Evolutionary conservation across 129 eudicot species (phyloP).

Genomic region (Lonicera japonica): DNA sequence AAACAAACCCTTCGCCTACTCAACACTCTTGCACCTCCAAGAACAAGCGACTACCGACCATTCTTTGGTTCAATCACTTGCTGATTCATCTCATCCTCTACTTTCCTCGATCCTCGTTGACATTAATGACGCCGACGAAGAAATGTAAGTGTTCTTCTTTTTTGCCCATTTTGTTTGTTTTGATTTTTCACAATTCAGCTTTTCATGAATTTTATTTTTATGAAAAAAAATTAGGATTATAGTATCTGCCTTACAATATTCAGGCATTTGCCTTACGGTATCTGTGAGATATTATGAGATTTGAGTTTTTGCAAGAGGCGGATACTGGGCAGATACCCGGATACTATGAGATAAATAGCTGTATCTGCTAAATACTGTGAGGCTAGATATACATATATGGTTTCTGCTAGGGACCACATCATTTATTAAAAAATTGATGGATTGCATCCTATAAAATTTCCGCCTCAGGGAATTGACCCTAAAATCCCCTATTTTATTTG

Average conservation of each 20-base stretch:
- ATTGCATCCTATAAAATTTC: too few relatives aligned
- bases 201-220: not conserved
- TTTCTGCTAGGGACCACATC: too few relatives aligned
- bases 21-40: conserved; percentile 54
- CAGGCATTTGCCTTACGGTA: too few relatives aligned
- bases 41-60: conserved; percentile 43
- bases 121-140: conserved; percentile 52
- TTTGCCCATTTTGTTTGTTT: not conserved
- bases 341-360: too few relatives aligned
- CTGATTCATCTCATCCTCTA: conserved; percentile 31
- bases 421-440: too few relatives aligned
- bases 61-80: conserved; percentile 34
- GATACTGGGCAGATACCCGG: too few relatives aligned
- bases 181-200: not conserved
- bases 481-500: not conserved
- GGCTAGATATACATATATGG: too few relatives aligned
- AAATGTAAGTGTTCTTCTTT: conserved; percentile 44
- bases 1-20: conserved; percentile 54
- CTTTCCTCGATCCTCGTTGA: conserved; percentile 37
- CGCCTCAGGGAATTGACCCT: not conserved
- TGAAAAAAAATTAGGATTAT: too few relatives aligned
- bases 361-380: too few relatives aligned
- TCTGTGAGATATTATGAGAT: too few relatives aligned
- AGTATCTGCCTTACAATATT: too few relatives aligned
- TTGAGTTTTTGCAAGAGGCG: too few relatives aligned